Percentiles rank a stretch among this genome's conserved stretches.
These are phyloP conservation scores for Mycosphaerelloides madeirae DNA, from an alignment of 2,329 filamentous ascomycete species.

Conservation along the genomic window DNA sequence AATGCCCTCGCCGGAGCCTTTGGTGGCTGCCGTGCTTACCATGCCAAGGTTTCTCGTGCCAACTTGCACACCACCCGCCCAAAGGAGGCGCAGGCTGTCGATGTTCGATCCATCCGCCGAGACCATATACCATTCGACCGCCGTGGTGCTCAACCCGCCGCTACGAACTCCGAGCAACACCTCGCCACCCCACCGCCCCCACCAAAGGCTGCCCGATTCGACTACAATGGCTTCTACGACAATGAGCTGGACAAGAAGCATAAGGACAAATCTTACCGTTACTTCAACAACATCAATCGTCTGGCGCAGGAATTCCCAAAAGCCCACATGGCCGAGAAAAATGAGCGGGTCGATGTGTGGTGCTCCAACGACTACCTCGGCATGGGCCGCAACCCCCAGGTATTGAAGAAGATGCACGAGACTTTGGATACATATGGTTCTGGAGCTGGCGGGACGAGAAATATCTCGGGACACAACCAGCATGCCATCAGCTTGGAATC, in stretches of 20 bases:
- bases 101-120: constrained; percentile 39
- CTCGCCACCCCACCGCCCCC: constrained; percentile 46
- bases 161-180: constrained; percentile 24
- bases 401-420: constrained; percentile 87
- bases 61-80: constrained; percentile 75
- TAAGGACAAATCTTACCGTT: constrained; percentile 98
- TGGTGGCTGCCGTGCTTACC: constrained; percentile 47
- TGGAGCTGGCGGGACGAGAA: constrained; percentile 89
- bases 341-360: constrained; percentile 93
- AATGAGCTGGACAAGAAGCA: constrained; percentile 95
- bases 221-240: constrained; percentile 88
- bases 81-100: constrained; percentile 73
- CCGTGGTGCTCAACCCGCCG: constrained; percentile 10
- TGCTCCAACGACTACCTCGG: constrained; percentile 98
- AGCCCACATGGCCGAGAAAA: constrained; percentile 78
- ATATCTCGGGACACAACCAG: constrained; percentile 96
- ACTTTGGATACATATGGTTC: constrained; percentile 93
- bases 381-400: constrained; percentile 87
- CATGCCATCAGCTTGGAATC: constrained; percentile 82
- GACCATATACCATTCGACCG: constrained; percentile 21
- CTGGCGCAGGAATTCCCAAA: constrained; percentile 93
- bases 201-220: constrained; percentile 59
- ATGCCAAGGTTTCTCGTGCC: constrained; percentile 56
- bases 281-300: constrained; percentile 99
- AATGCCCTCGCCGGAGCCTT: constrained; percentile 46